Base-by-base conservation (phyloP, 2,329 filamentous ascomycete species). In the Fusarium chaquense region DNA sequence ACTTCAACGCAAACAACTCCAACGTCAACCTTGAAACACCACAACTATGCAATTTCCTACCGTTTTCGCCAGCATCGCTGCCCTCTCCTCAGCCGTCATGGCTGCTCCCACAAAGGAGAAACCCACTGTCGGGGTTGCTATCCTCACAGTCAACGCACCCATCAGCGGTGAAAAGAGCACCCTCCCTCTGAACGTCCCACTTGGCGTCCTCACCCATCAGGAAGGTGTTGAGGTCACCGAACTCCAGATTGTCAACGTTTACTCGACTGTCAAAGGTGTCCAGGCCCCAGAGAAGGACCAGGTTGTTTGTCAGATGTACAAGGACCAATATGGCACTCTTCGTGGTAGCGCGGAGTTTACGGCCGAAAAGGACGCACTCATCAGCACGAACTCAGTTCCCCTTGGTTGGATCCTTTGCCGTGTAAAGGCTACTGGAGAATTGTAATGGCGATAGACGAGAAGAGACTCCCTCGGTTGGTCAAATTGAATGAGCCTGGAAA, bases 331-430 rank as follows among this genome's bases (percentile, higher is more conserved):
- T 20, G 68, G 41, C 2, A 56, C 43, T 22, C 12, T 41, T 3
- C 59, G 59, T 32, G 68, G 44, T 2, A 70, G 66, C 35, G 41
- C 41, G 1, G 43, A 45, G 11, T 70, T 70, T n/a, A 62, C 50
- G 2, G 28, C 15, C 3, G 30, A 57, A 7, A 58, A 52, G 18
- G 13, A 33, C 5, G 66, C 57, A 3, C 9, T 40, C 9, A 35
- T 71, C 11, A 59, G 53, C 59, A 67, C 62, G 1, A 70, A 71
- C 28, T 46, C 67, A 2, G 63, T 70, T 16, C 33, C 56, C 1
- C 52, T 67, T 46, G 69, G 63, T 6, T 71, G 67, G 67, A 38
- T 71, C 5, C 58, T 71, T 16, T 71, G 69, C 53, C 66, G 65
- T 20, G 62, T 62, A 6, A 63, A 53, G 18, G 53, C 28, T 12